Percentiles rank a stretch among this genome's conserved stretches.
Conservation (phyloP, 2,329 filamentous ascomycete genomes). For the Cladophialophora chaetospira region DNA sequence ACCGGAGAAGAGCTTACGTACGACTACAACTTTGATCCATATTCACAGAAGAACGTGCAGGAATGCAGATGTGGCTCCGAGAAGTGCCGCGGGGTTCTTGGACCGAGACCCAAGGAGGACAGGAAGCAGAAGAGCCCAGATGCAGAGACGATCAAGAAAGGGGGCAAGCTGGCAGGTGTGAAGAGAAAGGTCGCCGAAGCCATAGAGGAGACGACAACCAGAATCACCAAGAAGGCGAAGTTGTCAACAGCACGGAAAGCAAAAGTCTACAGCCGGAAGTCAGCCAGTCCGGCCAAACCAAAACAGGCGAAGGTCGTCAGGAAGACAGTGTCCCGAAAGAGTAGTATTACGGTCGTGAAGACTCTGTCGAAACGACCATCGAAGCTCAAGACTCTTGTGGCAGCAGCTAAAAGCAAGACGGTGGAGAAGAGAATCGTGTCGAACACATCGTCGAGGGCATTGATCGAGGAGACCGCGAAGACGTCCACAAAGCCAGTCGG, state of each 20-base stretch:
- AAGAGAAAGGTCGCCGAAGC: slow-evolving; percentile 32
- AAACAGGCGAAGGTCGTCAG: slow-evolving; percentile 22
- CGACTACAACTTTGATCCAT: slow-evolving; percentile 75
- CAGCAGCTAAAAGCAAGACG: slow-evolving; percentile 20
- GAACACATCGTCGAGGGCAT: slow-evolving; percentile 21
- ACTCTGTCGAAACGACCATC: slow-evolving; percentile 22
- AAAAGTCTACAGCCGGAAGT: slow-evolving; percentile 14
- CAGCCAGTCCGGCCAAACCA: slow-evolving; percentile 19
- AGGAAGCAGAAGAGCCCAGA: slow-evolving; percentile 27
- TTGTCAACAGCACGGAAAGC: slow-evolving; percentile 1
- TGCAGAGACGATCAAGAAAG: slow-evolving; percentile 22
- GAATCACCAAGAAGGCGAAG: slow-evolving; percentile 29
- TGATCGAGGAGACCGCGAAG: slow-evolving; percentile 21
- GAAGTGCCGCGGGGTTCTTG: slow-evolving; percentile 64
- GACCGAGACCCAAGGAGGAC: slow-evolving; percentile 57
- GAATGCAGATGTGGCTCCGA: slow-evolving; percentile 63
- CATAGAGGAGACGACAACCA: slow-evolving; percentile 26
- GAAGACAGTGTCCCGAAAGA: slow-evolving; percentile 19
- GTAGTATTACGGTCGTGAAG: slow-evolving; percentile 1
- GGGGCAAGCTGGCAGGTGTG: slow-evolving; percentile 29
- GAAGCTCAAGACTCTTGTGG: slow-evolving; percentile 26
- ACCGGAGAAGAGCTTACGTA: slow-evolving; percentile 96
- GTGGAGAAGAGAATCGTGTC: slow-evolving; percentile 24
- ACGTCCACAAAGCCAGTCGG: slow-evolving; percentile 2
- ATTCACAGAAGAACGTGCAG: slow-evolving; percentile 64